Base-by-base conservation (phyloP, 345 rosid genomes). In the Pistacia atlantica region DNA sequence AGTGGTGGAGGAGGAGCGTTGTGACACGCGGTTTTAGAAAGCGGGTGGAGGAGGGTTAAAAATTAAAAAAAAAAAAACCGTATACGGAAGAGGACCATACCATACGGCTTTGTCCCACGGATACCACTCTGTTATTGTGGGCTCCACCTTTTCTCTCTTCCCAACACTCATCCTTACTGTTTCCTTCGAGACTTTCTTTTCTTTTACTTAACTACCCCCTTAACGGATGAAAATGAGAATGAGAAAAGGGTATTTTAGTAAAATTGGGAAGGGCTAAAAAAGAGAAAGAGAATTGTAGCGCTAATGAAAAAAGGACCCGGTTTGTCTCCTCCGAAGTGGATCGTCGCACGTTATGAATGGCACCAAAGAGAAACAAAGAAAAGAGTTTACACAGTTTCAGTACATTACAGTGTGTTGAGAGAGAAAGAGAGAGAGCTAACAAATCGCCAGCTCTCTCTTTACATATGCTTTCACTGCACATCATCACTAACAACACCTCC, bases 71-170 rank as follows among this genome's bases (percentile, higher is more conserved):
- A 20, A 49, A 18, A 13, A 49, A 84, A 74, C 90, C 90, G 95
- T 90, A 89, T 89, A 90, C 91, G 95, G 92, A 89, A 89, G 89
- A 87, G 91, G 94, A 89, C 92, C 88, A 87, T 81, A 75, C 86
- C 81, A 85, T 81, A 83, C 87, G 90, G 92, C 85, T 74, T 72
- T 79, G 89, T 82, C 89, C 72, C 82, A 80, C 79, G 74, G 84
- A 64, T 72, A 20, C 75, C 69, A 38, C 69, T 38, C 37, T 51
- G 85, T 69, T 69, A 3, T 5, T 3, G 14, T 65, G 86, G 87
- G 75, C 56, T 76, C 87, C 85, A 69, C 67, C 3, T 10, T 2
- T 65, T 62, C 61, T 25, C 75, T 57, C 77, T 73, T 4, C 51
- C 76, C 66, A 38, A 42, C 65, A 20, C 51, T 1, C 4, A 4